Evolutionary conservation across 108 stramenopile genomes (phyloP), one percentile per base, ranked within the genome.

Genomic region (Bacterosira constricta): DNA sequence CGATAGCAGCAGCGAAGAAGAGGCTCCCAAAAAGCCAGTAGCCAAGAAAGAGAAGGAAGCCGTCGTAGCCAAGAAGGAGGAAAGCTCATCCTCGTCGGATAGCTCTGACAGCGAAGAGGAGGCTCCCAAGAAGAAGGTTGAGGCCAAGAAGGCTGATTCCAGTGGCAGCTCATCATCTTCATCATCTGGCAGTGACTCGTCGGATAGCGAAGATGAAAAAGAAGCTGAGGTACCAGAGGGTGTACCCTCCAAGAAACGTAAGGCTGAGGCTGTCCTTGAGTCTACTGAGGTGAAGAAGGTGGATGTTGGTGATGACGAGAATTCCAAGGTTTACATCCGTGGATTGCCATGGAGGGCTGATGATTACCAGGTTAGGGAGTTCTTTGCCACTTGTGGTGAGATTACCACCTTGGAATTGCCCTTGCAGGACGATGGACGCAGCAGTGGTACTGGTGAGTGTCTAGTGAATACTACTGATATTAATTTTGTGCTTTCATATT

Each of bases 341-440:
- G 99, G 99, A 29, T 69, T 98, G 39, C 98, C 99, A 13, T 99
- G 97, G 97, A 81, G 69, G 42, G 84, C 96, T 35, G 82, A 85
- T 8, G 93, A 98, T 60, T 90, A 95, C 0, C 94, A 96, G 49
- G 85, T 99, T 25, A 54, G 66, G n/a, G 90, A 86, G 17, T 98
- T 96, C 83, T 98, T 99, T 83, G 65, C 72, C 29, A 39, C 29
- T 12, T 98, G 97, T 79, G 97, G 96, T 38, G 79, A 83, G 52
- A 82, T 90, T 29, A 73, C 15, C 8, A 47, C 49, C 45, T 65
- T 92, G 17, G 97, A 98, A 71, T 69, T 98, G 79, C 97, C 98
- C 20, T 44, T 94, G 60, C 77, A 75, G 81, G 90, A 88, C 45
- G 88, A 96, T 58, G 97, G 97, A 36, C 85, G 97, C 7, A 65